phyloP scores from a whole-genome alignment of 768 basidiomycete species.

The Russula dissimulans region DNA sequence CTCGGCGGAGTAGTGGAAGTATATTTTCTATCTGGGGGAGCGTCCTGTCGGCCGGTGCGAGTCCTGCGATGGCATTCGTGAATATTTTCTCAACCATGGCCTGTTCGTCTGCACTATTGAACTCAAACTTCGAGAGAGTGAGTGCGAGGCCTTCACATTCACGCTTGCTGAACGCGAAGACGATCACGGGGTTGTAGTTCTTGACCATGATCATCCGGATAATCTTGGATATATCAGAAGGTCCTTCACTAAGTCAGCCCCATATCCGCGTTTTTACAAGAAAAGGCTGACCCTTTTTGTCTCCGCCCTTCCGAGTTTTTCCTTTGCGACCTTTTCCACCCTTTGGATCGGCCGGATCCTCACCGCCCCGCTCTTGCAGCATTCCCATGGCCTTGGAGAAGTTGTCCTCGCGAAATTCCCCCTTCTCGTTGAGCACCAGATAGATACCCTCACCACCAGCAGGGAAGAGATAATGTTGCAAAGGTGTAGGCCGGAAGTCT shows the following conservation, averaged over 20 bases:
- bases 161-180: slow-evolving; percentile 96
- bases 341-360: slow-evolving; percentile 84
- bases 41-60: slow-evolving; percentile 77
- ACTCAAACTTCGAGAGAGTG: slow-evolving; percentile 89
- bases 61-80: slow-evolving; percentile 86
- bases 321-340: slow-evolving; percentile 85
- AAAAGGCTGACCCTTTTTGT: slow-evolving; percentile 63
- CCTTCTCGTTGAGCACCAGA: slow-evolving; percentile 97
- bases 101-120: slow-evolving; percentile 89
- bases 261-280: background rate
- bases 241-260: slow-evolving; percentile 37
- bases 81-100: slow-evolving; percentile 82
- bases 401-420: slow-evolving; percentile 94
- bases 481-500: slow-evolving; percentile 94
- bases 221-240: slow-evolving; percentile 93
- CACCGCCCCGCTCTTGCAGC: slow-evolving; percentile 72
- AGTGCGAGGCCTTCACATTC: slow-evolving; percentile 94
- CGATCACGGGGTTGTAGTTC: slow-evolving; percentile 96
- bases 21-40: slow-evolving; percentile 92
- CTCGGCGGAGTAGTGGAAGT: slow-evolving; percentile 85
- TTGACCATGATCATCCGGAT: slow-evolving; percentile 98
- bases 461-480: slow-evolving; percentile 98
- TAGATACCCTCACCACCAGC: slow-evolving; percentile 95
- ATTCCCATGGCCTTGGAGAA: slow-evolving; percentile 98
- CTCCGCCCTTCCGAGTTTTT: slow-evolving; percentile 88